Evolutionary conservation across 345 rosid species (phyloP).

Genomic region (Eucalyptus cloeziana): DNA sequence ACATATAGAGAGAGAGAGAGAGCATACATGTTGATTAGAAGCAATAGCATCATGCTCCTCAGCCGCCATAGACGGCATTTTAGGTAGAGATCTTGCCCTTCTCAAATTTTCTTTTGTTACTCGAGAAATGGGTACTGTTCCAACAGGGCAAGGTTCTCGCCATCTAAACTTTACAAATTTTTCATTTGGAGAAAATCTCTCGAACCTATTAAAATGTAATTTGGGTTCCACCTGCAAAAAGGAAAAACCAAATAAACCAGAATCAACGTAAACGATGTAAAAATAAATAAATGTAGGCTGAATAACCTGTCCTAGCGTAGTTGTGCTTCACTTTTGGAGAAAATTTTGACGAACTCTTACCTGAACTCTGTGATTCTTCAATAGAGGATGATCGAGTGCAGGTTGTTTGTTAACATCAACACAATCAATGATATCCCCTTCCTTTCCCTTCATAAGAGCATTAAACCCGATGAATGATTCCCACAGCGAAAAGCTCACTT

Average conservation of each 20-base stretch:
- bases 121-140: not conserved
- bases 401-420: not conserved
- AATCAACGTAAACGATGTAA: not conserved
- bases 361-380: not conserved
- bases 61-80: not conserved
- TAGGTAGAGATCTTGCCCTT: not conserved
- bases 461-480: not conserved
- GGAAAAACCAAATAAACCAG: not conserved
- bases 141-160: not conserved
- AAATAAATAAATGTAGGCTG: not conserved
- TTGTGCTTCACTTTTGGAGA: not conserved
- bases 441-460: not conserved
- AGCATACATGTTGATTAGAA: not conserved
- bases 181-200: not conserved
- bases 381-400: not conserved
- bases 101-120: not conserved
- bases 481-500: not conserved
- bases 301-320: not conserved
- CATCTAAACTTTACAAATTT: not conserved
- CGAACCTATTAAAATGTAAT: not conserved
- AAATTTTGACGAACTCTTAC: not conserved
- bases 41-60: not conserved
- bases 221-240: not conserved
- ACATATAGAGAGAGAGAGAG: not conserved
- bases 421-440: not conserved